A percentile compares a stretch with the other conserved stretches of the same genome.
Evolutionary conservation across 2,329 filamentous ascomycete species (phyloP).

Genomic region (Arthrocladium fulminans): DNA sequence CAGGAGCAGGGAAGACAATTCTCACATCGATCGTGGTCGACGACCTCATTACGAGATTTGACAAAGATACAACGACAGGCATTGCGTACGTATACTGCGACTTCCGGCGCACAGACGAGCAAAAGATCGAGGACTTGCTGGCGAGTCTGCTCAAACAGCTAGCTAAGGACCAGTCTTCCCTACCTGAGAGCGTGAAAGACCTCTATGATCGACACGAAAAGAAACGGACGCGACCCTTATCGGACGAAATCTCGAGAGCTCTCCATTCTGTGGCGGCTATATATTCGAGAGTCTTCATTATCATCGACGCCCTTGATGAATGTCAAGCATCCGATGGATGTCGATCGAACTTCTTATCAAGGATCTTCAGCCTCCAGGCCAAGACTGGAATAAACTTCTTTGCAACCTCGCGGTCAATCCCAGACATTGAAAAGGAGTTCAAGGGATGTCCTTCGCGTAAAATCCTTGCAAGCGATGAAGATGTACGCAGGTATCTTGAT

Average conservation of each 20-base stretch:
- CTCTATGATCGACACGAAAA: constrained; percentile 23
- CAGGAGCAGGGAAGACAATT: constrained; percentile 44
- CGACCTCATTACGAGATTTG: constrained; percentile 26
- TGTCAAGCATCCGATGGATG: constrained; percentile 13
- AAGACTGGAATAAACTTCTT: constrained; percentile 23
- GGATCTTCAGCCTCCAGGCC: constrained; percentile 22
- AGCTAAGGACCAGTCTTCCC: not conserved
- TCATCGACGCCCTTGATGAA: constrained; percentile 30
- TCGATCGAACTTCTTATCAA: constrained; percentile 15
- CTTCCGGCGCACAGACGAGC: constrained; percentile 31
- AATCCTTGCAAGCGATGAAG: constrained; percentile 3
- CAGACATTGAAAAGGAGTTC: constrained; percentile 18
- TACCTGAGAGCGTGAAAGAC: constrained; percentile 16
- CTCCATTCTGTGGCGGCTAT: constrained; percentile 17
- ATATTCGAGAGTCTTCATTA: constrained; percentile 22
- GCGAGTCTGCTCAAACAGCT: constrained; percentile 13
- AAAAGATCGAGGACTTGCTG: constrained; percentile 22
- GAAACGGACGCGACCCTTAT: constrained; percentile 19
- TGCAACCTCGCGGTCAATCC: constrained; percentile 27
- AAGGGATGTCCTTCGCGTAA: not conserved
- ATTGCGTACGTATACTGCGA: constrained; percentile 44
- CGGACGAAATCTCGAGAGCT: constrained; percentile 18
- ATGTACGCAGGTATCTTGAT: constrained; percentile 15
- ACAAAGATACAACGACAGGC: constrained; percentile 22
- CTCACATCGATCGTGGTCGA: constrained; percentile 36